Evolutionary conservation across 2,329 filamentous ascomycete species (phyloP).

Genomic region (Trichoderma lentiforme): DNA sequence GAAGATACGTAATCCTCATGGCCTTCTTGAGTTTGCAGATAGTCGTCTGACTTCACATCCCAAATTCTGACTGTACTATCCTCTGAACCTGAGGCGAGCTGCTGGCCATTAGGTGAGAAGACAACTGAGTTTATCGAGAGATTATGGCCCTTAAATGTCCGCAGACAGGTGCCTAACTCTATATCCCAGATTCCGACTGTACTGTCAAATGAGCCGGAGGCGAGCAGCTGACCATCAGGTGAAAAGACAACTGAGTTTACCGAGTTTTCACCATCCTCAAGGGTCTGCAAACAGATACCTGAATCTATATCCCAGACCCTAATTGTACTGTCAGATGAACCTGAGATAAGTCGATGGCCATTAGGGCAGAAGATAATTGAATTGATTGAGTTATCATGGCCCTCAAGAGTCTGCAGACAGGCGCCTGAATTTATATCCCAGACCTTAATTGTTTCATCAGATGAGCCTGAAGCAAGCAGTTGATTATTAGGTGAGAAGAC

Average conservation of each 20-base stretch:
- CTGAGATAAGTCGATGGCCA: background rate
- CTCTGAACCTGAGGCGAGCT: background rate
- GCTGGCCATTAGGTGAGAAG: background rate
- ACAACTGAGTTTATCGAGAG: background rate
- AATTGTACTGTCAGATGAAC: background rate
- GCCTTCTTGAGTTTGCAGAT: background rate
- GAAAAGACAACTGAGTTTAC: background rate
- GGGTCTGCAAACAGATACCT: background rate
- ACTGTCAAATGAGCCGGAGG: background rate
- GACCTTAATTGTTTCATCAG: background rate
- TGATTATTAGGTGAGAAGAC: background rate
- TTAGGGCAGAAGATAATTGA: constrained; percentile 11
- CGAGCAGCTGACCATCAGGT: background rate
- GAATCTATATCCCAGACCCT: background rate
- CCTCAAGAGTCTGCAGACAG: background rate
- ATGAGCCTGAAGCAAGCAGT: background rate
- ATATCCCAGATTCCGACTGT: background rate
- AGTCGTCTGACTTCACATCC: background rate
- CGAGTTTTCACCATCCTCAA: accelerated
- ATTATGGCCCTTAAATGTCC: background rate
- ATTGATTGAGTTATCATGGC: background rate
- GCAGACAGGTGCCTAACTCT: background rate
- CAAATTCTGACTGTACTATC: background rate
- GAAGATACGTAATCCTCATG: background rate
- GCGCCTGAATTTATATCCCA: background rate